Evolutionary conservation across 2,329 filamentous ascomycete genomes (phyloP), one percentile per base, ranked within the genome.

Genomic region (Chaetomium sp.): DNA sequence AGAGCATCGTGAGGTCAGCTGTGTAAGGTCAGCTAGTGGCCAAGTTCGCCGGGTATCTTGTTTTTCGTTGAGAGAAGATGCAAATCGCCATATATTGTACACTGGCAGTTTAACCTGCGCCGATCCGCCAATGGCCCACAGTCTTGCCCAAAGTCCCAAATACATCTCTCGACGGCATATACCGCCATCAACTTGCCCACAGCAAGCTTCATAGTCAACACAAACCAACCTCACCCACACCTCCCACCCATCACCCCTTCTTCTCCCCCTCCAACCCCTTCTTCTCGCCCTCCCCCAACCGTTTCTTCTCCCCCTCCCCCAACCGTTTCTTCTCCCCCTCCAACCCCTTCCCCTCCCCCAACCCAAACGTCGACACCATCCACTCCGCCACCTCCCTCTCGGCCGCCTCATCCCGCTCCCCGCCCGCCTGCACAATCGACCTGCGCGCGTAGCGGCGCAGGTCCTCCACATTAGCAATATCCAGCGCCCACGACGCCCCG

Each of bases 401-500:
- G 64, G 85, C 82, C 72, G 84, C 81, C 67, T 80, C 75, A 72
- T 84, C 78, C 5, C 73, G 10, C 29, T 51, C 75, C 63, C 72
- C 71, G 10, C 71, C 76, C 62, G 71, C 47, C 19, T 71, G 74
- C 31, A 74, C 74, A 27, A 80, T 73, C 51, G 78, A 78, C 66
- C 75, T 75, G 64, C 78, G 79, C n/a, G 86, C 82, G 71, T 78
- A 79, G 56, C 69, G 74, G 72, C 85, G 79, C 74, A 92, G 78
- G 72, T 93, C 90, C 4, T 86, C 85, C 49, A 92, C 60, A 54
- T 81, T 83, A 73, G 87, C 87, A 42, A 98, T 85, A 75, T 97
- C 90, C 66, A 95, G 86, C 0, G 86, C 88, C 83, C 90, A 96
- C 67, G 91, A 81, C 12, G 88, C 76, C 0, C 90, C 92, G 3